Evolutionary conservation across 2,329 filamentous ascomycete species (phyloP).

Genomic region (Gliomastix tumulicola): DNA sequence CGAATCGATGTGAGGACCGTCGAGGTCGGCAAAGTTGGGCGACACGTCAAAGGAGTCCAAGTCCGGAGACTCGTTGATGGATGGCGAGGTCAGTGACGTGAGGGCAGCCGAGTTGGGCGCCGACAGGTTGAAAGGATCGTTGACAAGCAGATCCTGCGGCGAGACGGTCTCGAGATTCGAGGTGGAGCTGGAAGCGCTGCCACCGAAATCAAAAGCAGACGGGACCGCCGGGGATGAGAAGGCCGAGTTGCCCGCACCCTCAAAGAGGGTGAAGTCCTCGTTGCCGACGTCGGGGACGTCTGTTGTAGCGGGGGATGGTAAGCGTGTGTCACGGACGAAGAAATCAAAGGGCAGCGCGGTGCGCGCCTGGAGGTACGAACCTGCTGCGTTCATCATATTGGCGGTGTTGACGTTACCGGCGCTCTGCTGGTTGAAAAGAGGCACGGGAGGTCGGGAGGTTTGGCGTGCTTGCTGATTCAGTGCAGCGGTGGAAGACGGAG

Average conservation of each 20-base stretch:
- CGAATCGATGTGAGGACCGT: constrained; percentile 35
- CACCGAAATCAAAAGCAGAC: constrained; percentile 42
- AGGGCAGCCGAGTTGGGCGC: constrained; percentile 76
- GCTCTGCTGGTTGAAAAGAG: constrained; percentile 60
- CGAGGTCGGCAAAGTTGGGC: constrained; percentile 63
- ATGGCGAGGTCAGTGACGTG: constrained; percentile 80
- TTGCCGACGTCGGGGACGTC: constrained; percentile 48
- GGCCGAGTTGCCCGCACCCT: constrained; percentile 40
- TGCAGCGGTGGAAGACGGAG: constrained; percentile 51
- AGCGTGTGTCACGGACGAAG: too few relatives aligned
- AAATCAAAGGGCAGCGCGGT: not conserved
- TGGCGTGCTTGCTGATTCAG: constrained; percentile 47
- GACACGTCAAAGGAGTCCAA: constrained; percentile 72
- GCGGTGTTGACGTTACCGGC: constrained; percentile 40
- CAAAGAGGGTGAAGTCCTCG: constrained; percentile 51
- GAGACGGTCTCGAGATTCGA: constrained; percentile 68
- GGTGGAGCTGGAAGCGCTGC: constrained; percentile 38
- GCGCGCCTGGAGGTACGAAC: constrained; percentile 13
- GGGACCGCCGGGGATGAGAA: constrained; percentile 47
- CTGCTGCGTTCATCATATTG: constrained; percentile 38
- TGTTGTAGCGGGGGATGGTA: too few relatives aligned
- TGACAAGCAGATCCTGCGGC: constrained; percentile 71
- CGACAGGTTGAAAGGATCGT: constrained; percentile 63
- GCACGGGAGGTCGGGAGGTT: constrained; percentile 60
- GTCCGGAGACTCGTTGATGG: constrained; percentile 69